Conservation (phyloP, 2,329 filamentous ascomycete species). For the Exophiala spinifera region DNA sequence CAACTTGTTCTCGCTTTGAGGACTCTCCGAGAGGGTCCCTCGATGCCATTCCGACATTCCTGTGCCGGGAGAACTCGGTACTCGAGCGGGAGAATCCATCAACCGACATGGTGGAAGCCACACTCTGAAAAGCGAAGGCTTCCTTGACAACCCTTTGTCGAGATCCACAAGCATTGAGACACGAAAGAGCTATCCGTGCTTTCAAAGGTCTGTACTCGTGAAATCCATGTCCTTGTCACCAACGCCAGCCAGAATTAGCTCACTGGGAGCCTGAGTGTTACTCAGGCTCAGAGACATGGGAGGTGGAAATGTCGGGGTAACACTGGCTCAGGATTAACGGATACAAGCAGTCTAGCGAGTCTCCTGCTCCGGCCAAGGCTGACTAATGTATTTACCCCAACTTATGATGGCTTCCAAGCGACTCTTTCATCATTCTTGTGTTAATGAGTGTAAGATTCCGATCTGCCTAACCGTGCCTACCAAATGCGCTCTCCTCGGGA, state of each 20-base stretch:
- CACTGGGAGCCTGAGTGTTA: background rate
- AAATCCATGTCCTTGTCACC: background rate
- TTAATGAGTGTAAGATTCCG: no score
- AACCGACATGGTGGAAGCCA: background rate
- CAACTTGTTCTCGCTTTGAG: slow-evolving; percentile 1
- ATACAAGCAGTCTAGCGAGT: no score
- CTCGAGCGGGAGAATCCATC: background rate
- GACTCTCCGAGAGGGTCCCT: background rate
- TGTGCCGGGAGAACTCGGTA: background rate
- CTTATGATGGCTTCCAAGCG: no score
- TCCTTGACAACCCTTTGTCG: background rate
- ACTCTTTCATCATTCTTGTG: no score
- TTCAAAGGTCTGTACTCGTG: slow-evolving; percentile 3
- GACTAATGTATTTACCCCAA: no score
- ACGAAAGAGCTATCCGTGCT: background rate
- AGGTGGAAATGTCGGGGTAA: no score
- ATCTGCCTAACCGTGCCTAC: no score
- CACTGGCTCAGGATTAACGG: background rate
- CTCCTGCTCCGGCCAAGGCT: no score
- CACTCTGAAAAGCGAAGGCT: slow-evolving; percentile 1
- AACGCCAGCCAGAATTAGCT: no score
- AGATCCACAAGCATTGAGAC: background rate
- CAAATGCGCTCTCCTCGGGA: background rate
- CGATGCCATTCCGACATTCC: background rate
- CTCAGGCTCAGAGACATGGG: background rate